Evolutionary conservation across 2,329 filamentous ascomycete species (phyloP), one percentile per base, ranked within the genome.

Genomic region (Chaetomium olivaceum): DNA sequence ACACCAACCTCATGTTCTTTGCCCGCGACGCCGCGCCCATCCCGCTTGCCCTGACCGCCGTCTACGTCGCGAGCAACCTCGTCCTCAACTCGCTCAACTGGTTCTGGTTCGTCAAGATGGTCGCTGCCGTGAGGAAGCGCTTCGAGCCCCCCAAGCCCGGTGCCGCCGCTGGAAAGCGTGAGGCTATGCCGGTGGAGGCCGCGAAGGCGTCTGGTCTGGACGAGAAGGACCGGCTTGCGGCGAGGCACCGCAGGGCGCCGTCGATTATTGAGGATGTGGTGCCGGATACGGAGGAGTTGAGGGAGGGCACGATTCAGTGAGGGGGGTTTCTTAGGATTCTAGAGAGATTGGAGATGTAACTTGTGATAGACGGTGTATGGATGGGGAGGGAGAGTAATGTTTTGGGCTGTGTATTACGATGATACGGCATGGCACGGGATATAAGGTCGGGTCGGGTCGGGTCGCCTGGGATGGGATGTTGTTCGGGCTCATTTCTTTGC

Each of bases 71-170:
- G 11, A 88, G 86, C 73, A 95, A 95, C 76, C 62, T 91, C 23
- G 85, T 85, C 0, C 83, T 96, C 29, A 94, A 93, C 74, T 82
- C 84, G 14, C 80, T 96, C 61, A 96, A 96, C 78, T 88, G 91
- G 73, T 91, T 89, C 78, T 96, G 92, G 92, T 95, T 94, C 75
- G 82, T 87, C 73, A 92, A 92, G 84, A 96, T 96, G 92, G 88
- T 96, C 68, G 83, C 87, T 66, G 91, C 91, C 9, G 87, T 95
- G 14, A 83, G 88, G 66, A 93, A 91, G 80, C 84, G 91, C 29
- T 95, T 95, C 74, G 83, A 87, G 67, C 77, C 89, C 4, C 73
- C 78, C 29, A 75, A 78, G 69, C 70, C 74, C 8, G 71, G 57
- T 12, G 74, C 73, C 48, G 75, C 74, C 33, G 33, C 33, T 9